Percentiles rank a stretch among this genome's conserved stretches.
Evolutionary conservation across 306 rosid species (phyloP).

Genomic region (Castanea sativa): DNA sequence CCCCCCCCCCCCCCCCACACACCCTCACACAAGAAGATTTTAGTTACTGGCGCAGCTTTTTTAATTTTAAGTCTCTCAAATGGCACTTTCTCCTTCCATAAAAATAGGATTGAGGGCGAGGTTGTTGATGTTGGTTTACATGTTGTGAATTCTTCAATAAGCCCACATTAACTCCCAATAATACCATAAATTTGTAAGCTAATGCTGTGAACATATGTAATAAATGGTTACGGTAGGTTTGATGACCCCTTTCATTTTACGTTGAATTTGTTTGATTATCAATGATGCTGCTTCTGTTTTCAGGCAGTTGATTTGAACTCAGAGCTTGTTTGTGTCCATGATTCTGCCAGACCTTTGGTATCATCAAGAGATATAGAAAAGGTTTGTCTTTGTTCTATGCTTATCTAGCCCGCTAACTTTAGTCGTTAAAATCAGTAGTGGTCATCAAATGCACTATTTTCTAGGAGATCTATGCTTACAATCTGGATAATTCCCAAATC

Average conservation of each 20-base stretch:
- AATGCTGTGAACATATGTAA: not conserved
- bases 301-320: conserved; percentile 80
- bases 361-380: conserved; percentile 54
- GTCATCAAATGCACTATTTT: not conserved
- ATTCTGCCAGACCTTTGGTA: conserved; percentile 92
- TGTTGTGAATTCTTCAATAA: too few species aligned
- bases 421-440: conserved; percentile 2
- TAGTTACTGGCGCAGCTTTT: too few species aligned
- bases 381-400: conserved; percentile 41
- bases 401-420: conserved; percentile 15
- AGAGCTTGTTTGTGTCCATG: conserved; percentile 91
- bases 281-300: conserved; percentile 22
- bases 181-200: too few species aligned
- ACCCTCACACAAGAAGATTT: too few species aligned
- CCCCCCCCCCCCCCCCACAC: too few species aligned
- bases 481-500: too few species aligned
- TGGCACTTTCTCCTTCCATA: too few species aligned
- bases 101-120: too few species aligned
- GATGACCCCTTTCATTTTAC: not conserved
- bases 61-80: too few species aligned
- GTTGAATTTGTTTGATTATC: not conserved
- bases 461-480: too few species aligned
- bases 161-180: too few species aligned
- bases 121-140: too few species aligned
- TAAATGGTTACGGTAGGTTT: not conserved